phyloP scores from a whole-genome alignment of 768 basidiomycete genomes.

The Russula brevipes region DNA sequence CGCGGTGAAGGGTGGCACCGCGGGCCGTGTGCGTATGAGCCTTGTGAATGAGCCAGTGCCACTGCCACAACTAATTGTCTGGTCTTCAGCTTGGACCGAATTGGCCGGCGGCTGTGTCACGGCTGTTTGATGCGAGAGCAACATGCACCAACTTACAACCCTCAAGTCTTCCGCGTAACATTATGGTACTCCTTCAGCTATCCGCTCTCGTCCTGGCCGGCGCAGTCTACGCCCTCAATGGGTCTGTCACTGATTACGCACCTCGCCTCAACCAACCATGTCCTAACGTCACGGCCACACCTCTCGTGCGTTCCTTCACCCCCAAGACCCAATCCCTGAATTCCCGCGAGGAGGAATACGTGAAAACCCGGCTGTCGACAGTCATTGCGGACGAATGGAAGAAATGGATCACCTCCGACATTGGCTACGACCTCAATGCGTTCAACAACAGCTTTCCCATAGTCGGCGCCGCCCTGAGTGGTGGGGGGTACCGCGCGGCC shows the following conservation, averaged over 20 bases:
- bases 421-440: constrained; percentile 48
- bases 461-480: constrained; percentile 62
- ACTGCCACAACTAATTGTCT: too few species aligned
- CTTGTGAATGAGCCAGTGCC: too few species aligned
- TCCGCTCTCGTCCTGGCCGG: neutral
- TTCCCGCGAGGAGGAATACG: constrained; percentile 44
- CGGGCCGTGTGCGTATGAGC: too few species aligned
- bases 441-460: constrained; percentile 44
- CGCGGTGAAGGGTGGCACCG: too few species aligned
- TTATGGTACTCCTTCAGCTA: neutral
- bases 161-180: too few species aligned
- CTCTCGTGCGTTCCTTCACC: constrained; percentile 48
- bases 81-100: too few species aligned
- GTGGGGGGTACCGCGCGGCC: constrained; percentile 65
- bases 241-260: constrained; percentile 45
- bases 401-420: constrained; percentile 46
- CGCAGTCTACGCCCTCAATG: neutral
- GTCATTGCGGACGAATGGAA: constrained; percentile 48
- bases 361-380: constrained; percentile 38
- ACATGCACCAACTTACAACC: too few species aligned
- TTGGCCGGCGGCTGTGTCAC: too few species aligned
- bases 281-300: constrained; percentile 43
- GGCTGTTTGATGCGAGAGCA: too few species aligned
- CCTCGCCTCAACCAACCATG: constrained; percentile 46
- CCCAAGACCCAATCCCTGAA: constrained; percentile 49